Evolutionary conservation across 805 yeast genomes (phyloP), one percentile per base, ranked within the genome.

Genomic region (Zygosaccharomyces bailii): DNA sequence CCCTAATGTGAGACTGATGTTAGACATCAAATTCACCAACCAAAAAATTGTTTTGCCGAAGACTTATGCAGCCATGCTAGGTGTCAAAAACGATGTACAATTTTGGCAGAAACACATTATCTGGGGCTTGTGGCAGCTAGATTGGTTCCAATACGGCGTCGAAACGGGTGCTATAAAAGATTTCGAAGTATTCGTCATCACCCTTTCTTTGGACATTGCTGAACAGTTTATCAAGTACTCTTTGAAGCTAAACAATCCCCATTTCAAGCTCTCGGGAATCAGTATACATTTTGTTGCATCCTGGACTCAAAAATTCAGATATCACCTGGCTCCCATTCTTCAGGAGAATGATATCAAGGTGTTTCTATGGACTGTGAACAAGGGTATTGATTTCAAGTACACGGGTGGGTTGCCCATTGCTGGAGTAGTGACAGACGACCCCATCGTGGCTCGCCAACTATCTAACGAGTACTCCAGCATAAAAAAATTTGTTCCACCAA

Each of bases 331-430:
- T n/a, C 65, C 63, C 1, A 50, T 59, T 6, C 56, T 73, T 13
- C 48, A 56, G 19, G 50, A 54, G 10, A 51, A 64, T 16, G 60
- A 64, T 29, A 64, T 72, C 21, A 65, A 66, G 8, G 60, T 73
- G 3, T 76, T 70, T 46, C 53, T 74, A 2, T 79, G 84, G 84
- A 79, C 84, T 1, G 66, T 76, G 13, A 79, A 79, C 55, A 45
- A 63, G 46, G 49, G 61, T 39, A 39, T 53, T 17, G 61, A 62
- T 52, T 44, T 65, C 59, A 38, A 61, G 42, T 53, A 53, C 49
- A 35, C 55, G 36, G 37, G 56, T 16, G 61, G 61, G 19, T 41
- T 62, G 25, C 65, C 66, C 24, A 59, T 63, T 14, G 43, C 49
- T 27, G 68, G 67, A 30, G 50, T 56, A n/a, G 56, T 63, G 6